Evolutionary conservation across 805 yeast genomes (phyloP).

Genomic region (Debaryomyces tyrocola): DNA sequence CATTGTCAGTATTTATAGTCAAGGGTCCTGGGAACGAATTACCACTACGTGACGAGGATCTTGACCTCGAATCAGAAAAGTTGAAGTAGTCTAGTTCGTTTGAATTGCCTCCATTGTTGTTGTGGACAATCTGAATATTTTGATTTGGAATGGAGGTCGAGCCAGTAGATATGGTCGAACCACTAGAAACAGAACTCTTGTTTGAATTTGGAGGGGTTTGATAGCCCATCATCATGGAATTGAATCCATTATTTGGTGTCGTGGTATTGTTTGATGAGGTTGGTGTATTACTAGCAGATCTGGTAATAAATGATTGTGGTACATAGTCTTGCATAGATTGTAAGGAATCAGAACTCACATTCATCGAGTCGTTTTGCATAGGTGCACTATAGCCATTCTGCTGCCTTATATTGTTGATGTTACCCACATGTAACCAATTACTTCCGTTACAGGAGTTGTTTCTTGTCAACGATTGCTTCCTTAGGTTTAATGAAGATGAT

Average conservation of each 20-base stretch:
- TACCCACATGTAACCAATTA: slow-evolving; percentile 47
- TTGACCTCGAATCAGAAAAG: slow-evolving; percentile 21
- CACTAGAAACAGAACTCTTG: slow-evolving; percentile 27
- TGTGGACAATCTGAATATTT: slow-evolving; percentile 10
- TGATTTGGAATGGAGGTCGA: slow-evolving; percentile 6
- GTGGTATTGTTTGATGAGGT: background rate
- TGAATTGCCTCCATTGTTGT: slow-evolving; percentile 5
- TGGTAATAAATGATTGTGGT: slow-evolving; percentile 38
- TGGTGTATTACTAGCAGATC: slow-evolving; percentile 22
- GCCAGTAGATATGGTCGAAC: slow-evolving; percentile 1
- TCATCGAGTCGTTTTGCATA: slow-evolving; percentile 17
- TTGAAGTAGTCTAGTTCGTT: slow-evolving; percentile 35
- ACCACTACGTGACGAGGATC: slow-evolving; percentile 20
- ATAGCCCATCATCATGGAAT: slow-evolving; percentile 41
- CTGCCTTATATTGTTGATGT: slow-evolving; percentile 34
- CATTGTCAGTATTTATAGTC: slow-evolving; percentile 38
- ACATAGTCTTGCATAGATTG: slow-evolving; percentile 46
- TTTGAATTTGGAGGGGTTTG: slow-evolving; percentile 39
- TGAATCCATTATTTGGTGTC: slow-evolving; percentile 19
- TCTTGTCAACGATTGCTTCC: slow-evolving; percentile 45
- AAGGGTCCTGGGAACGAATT: slow-evolving; percentile 33
- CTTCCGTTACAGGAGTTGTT: slow-evolving; percentile 36
- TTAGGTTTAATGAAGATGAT: slow-evolving; percentile 35
- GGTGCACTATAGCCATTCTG: slow-evolving; percentile 2
- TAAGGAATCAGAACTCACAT: slow-evolving; percentile 39